Base-by-base conservation (phyloP, 2,329 filamentous ascomycete species). In the Colletotrichum sp. region DNA sequence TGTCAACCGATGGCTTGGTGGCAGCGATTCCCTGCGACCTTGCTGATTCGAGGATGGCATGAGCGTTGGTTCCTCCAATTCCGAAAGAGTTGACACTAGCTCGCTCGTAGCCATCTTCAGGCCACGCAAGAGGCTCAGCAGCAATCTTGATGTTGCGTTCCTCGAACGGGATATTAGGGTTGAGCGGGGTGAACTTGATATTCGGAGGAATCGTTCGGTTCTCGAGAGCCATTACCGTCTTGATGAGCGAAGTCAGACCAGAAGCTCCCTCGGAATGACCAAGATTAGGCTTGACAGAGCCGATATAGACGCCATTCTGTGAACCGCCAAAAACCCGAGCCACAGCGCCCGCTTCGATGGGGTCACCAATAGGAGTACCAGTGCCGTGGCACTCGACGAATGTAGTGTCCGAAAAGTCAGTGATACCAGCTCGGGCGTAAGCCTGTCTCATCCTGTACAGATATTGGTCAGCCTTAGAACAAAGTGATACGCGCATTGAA, bases 361-460 rank as follows among this genome's bases (percentile, higher is more conserved):
- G 89, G 76, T 92, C 90, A 4, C 90, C 90, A 4, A 81, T 80
- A 8, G 64, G 57, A 5, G 86, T 87, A 4, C 85, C 85, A 1
- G 86, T 63, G 28, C 60, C 60, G 60, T 63, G 60, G 32, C 60
- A 63, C 60, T 63, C 60, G 21, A 63, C 28, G 86, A 44, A 66
- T n/a, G 63, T n/a, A 0, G 63, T 66, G 8, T 66, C 16, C 4
- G 63, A 66, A n/a, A 66, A 49, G 36, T 66, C 36, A 12, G 52
- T 62, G 26, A 62, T 28, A 62, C 24, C 24, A 16, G 24, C 15
- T 30, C 59, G 28, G 59, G 24, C 28, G 9, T 62, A 62, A 28
- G 24, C 59, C 5, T 62, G 15, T 18, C 59, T 62, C 28, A 62
- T 32, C 8, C 59, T 28, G 5, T 26, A 16, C 10, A 57, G 12